phyloP scores from a whole-genome alignment of 2,329 filamentous ascomycete species.

The Botrytis paeoniae region DNA sequence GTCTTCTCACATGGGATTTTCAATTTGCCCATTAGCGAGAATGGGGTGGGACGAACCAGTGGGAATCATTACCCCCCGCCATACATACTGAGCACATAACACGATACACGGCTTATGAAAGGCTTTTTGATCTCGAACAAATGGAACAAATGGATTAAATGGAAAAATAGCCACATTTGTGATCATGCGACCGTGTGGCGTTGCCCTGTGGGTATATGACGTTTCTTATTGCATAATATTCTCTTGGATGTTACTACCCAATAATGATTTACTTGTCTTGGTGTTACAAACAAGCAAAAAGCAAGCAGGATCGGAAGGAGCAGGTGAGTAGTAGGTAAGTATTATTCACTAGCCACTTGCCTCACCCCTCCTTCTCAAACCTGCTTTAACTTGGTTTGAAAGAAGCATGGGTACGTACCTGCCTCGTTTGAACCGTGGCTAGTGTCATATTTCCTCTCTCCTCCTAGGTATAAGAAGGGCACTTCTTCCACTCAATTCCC shows the following conservation, averaged over 20 bases:
- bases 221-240: not conserved
- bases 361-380: too few species aligned
- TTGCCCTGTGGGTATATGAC: not conserved
- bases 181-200: slow-evolving; percentile 7
- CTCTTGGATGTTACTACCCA: not conserved
- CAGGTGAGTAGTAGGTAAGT: not conserved
- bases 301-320: not conserved
- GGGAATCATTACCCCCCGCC: not conserved
- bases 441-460: not conserved
- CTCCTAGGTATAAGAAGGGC: not conserved
- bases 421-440: not conserved
- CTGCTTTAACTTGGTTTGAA: not conserved
- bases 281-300: not conserved
- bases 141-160: not conserved
- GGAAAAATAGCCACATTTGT: not conserved
- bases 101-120: not conserved
- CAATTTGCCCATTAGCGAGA: slow-evolving; percentile 2
- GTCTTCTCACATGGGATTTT: slow-evolving; percentile 1
- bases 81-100: not conserved
- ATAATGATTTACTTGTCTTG: not conserved
- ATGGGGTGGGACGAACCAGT: not conserved
- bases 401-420: not conserved
- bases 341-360: not conserved
- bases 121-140: not conserved
- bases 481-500: not conserved